Evolutionary conservation across 768 basidiomycete genomes (phyloP).

Genomic region (Lentinula edodes): DNA sequence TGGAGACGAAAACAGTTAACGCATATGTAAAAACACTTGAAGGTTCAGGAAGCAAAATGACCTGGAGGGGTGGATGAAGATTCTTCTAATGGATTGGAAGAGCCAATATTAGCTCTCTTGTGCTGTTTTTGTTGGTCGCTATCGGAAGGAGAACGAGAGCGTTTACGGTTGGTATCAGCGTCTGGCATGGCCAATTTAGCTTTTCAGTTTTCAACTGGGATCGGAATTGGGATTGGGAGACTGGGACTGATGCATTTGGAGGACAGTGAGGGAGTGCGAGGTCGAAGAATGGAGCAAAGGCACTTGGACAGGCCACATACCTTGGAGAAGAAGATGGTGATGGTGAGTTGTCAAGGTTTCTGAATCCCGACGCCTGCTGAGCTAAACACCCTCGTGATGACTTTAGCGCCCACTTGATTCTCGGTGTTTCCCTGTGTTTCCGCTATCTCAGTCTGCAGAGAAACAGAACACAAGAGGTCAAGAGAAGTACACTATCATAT

Average conservation of each 20-base stretch:
- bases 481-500: too few relatives aligned
- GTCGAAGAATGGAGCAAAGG: background rate
- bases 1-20: slow-evolving; percentile 49
- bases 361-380: background rate
- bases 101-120: slow-evolving; percentile 83
- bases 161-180: slow-evolving; percentile 78
- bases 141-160: slow-evolving; percentile 83
- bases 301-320: background rate
- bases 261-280: slow-evolving; percentile 1
- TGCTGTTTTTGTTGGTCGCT: slow-evolving; percentile 72
- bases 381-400: background rate
- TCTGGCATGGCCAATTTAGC: slow-evolving; percentile 78
- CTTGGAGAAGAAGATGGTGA: background rate
- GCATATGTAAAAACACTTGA: slow-evolving; percentile 47
- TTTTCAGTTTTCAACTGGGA: slow-evolving; percentile 5
- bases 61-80: slow-evolving; percentile 43
- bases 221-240: slow-evolving; percentile 3
- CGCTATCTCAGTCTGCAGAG: too few relatives aligned
- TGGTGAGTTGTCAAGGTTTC: background rate
- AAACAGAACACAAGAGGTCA: too few relatives aligned
- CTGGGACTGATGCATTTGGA: background rate
- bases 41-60: slow-evolving; percentile 27
- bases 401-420: background rate
- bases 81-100: slow-evolving; percentile 58
- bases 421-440: too few relatives aligned